Percentiles rank a stretch among this genome's conserved stretches.
These are phyloP conservation scores for Sicyos baderoa DNA, from an alignment of 306 rosid species.

Conservation along the genomic window DNA sequence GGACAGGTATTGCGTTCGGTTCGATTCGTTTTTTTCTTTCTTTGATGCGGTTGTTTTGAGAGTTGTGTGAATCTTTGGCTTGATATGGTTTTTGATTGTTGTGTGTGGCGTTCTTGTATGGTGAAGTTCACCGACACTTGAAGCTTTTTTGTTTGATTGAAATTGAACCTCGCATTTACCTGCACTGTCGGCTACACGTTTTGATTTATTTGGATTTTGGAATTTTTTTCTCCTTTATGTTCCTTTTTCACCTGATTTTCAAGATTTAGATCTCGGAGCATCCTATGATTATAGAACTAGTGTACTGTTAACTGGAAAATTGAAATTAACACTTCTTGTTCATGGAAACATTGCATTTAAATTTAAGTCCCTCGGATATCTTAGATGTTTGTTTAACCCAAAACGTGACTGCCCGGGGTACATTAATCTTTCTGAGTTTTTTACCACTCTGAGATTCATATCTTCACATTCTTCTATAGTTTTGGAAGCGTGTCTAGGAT, in stretches of 20 bases:
- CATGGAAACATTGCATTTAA: neutral
- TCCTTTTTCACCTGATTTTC: neutral
- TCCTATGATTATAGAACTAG: neutral
- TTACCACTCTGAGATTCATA: neutral
- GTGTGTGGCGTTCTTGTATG: neutral
- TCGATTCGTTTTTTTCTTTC: neutral
- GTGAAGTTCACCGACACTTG: conserved; percentile 7
- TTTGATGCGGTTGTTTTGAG: neutral
- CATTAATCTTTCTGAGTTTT: neutral
- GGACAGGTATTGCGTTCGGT: conserved; percentile 19
- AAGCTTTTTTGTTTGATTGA: conserved; percentile 1
- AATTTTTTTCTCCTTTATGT: neutral
- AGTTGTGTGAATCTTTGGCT: neutral
- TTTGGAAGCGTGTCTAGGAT: neutral
- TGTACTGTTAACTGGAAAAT: neutral
- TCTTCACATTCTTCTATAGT: neutral
- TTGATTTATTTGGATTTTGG: conserved; percentile 5
- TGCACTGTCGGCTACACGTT: conserved; percentile 16
- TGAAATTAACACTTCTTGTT: neutral
- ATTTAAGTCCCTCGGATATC: neutral
- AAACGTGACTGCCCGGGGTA: neutral
- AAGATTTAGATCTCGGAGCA: neutral
- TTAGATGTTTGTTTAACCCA: neutral
- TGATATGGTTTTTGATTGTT: neutral
- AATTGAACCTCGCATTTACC: conserved; percentile 10